phyloP scores from a whole-genome alignment of 2,329 filamentous ascomycete genomes.

The Aureobasidium leucospermi region DNA sequence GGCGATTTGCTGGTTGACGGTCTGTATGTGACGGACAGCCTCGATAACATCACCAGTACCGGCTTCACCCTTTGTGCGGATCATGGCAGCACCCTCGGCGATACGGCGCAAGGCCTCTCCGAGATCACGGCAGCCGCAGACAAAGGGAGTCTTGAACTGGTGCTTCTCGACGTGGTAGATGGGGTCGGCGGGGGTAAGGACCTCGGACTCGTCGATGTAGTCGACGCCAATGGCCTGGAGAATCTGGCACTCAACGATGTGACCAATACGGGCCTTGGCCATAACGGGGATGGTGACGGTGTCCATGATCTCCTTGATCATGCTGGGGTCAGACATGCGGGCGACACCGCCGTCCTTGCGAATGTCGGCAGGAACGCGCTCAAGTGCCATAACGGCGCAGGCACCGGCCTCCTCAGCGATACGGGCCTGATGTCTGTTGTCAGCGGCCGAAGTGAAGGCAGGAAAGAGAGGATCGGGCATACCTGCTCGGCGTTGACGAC shows the following conservation, averaged over 20 bases:
- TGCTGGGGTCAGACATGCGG: conserved; percentile 88
- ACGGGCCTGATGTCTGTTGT: conserved; percentile 56
- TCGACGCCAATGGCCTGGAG: conserved; percentile 91
- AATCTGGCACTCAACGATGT: conserved; percentile 97
- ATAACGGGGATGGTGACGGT: conserved; percentile 97
- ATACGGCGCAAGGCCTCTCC: conserved; percentile 89
- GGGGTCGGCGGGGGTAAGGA: conserved; percentile 89
- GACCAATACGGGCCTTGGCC: conserved; percentile 96
- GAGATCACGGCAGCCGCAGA: conserved; percentile 91
- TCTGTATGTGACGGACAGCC: conserved; percentile 92
- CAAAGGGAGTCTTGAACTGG: conserved; percentile 76
- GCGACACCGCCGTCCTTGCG: conserved; percentile 85
- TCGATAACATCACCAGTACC: conserved; percentile 96
- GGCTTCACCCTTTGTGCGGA: conserved; percentile 96
- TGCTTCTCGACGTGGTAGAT: conserved; percentile 87
- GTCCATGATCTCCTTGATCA: conserved; percentile 93
- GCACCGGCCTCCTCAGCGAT: conserved; percentile 97
- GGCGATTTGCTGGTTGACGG: conserved; percentile 75
- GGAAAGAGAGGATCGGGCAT: conserved; percentile 14
- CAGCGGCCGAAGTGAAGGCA: background rate
- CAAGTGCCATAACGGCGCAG: conserved; percentile 94
- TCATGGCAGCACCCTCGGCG: conserved; percentile 93
- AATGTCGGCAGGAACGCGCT: conserved; percentile 95
- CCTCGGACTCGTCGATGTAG: conserved; percentile 98
- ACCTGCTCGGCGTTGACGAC: conserved; percentile 85